Conservation (phyloP, 202 grass and related monocot genomes). For the Bolboschoenoplectus hybrid region DNA sequence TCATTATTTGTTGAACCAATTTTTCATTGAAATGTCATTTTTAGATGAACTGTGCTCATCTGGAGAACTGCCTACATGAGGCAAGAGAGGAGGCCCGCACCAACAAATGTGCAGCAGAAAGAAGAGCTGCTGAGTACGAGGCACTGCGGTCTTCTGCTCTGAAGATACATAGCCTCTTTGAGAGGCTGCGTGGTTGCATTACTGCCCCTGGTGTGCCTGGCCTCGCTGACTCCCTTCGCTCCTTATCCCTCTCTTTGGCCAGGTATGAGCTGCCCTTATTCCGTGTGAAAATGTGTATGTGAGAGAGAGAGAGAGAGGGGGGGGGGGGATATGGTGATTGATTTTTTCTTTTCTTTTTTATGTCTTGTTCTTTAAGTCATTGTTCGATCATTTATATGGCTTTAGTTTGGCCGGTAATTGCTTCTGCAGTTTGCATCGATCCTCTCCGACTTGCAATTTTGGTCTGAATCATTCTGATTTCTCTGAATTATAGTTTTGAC, state of each 20-base stretch:
- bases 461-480: neutral
- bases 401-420: neutral
- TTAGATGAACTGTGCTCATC: constrained; percentile 91
- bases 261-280: constrained; percentile 51
- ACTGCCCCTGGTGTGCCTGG: constrained; percentile 50
- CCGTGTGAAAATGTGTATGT: neutral
- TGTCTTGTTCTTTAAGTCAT: neutral
- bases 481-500: neutral
- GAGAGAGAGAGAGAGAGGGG: neutral
- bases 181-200: constrained; percentile 75
- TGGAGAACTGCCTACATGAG: constrained; percentile 92
- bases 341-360: neutral
- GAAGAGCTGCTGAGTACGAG: constrained; percentile 89
- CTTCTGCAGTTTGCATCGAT: neutral
- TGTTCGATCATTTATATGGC: neutral
- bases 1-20: neutral
- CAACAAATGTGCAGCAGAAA: constrained; percentile 94
- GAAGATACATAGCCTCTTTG: constrained; percentile 85
- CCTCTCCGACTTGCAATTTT: neutral
- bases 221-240: constrained; percentile 73
- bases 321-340: neutral
- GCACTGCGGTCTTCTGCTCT: constrained; percentile 72
- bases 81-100: constrained; percentile 92
- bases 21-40: constrained; percentile 25
- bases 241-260: constrained; percentile 73